These are phyloP conservation scores for Polygonum aviculare DNA, from an alignment of 148 eudicot species.

Conservation along the genomic window DNA sequence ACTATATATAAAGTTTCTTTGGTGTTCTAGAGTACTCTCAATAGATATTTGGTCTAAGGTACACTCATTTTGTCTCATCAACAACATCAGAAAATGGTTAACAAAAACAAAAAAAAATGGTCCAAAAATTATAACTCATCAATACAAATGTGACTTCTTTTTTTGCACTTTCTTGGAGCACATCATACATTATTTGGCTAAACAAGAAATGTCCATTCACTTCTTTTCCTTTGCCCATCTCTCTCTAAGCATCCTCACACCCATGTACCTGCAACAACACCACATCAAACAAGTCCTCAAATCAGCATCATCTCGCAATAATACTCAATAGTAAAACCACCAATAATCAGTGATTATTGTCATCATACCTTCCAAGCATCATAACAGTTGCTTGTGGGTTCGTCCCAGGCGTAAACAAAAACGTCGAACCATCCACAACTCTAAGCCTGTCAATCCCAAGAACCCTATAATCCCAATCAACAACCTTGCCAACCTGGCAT, in stretches of 20 bases:
- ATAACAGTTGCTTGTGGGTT: conserved; percentile 76
- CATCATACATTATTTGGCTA: neutral
- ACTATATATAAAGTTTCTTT: too few relatives aligned
- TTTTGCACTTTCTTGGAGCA: neutral
- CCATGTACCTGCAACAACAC: conserved; percentile 59
- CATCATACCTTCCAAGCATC: conserved; percentile 80
- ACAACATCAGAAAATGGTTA: neutral
- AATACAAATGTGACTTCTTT: neutral
- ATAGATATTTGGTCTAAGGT: too few relatives aligned
- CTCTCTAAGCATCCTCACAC: conserved; percentile 40
- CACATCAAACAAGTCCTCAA: neutral
- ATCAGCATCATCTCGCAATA: neutral
- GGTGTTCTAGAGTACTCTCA: too few relatives aligned
- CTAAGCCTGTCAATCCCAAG: conserved; percentile 40
- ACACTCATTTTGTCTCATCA: neutral
- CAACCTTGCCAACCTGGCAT: conserved; percentile 54
- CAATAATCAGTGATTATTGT: neutral
- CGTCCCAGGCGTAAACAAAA: conserved; percentile 56
- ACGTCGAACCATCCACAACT: conserved; percentile 64
- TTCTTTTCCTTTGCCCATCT: conserved; percentile 26
- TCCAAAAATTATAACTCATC: neutral
- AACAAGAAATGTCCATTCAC: neutral
- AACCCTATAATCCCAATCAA: conserved; percentile 52
- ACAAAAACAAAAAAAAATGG: neutral
- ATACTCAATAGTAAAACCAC: neutral